Evolutionary conservation across 2,329 filamentous ascomycete species (phyloP).

Genomic region (Penicillium sp.): DNA sequence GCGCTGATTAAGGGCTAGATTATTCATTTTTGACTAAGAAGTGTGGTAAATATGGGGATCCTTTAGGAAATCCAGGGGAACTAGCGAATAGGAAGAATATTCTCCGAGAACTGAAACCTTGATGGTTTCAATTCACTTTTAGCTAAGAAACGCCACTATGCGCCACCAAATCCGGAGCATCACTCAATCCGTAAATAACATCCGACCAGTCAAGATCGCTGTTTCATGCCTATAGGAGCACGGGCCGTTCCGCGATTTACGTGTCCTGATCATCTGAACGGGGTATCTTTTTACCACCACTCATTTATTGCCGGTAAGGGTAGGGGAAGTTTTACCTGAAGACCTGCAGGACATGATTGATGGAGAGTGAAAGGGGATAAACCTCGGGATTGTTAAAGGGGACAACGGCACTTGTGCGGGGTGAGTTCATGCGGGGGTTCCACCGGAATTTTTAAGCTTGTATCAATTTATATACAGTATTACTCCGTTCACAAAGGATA

Average conservation of each 20-base stretch:
- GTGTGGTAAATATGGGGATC: not conserved
- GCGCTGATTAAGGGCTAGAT: not conserved
- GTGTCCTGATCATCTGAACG: not conserved
- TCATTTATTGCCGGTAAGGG: not conserved
- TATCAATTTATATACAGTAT: not conserved
- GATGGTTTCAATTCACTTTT: not conserved
- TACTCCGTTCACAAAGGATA: not conserved
- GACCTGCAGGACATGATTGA: not conserved
- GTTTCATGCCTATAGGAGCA: not conserved
- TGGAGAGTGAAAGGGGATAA: not conserved
- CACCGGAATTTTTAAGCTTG: not conserved
- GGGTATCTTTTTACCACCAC: conserved; percentile 12
- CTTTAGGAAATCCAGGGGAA: not conserved
- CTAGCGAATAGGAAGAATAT: not conserved
- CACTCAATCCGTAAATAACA: not conserved
- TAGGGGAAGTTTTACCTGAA: not conserved
- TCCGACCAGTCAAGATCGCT: not conserved
- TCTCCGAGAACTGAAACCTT: not conserved
- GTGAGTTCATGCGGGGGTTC: not conserved
- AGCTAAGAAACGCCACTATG: not conserved
- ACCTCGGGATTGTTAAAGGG: not conserved
- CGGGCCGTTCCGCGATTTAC: not conserved
- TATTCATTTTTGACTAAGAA: not conserved
- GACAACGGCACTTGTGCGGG: not conserved
- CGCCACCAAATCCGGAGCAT: not conserved